Percentiles rank a stretch among this genome's conserved stretches.
phyloP scores from a whole-genome alignment of 176 grass and related monocot species.

The Miscanthus lutarioriparius region DNA sequence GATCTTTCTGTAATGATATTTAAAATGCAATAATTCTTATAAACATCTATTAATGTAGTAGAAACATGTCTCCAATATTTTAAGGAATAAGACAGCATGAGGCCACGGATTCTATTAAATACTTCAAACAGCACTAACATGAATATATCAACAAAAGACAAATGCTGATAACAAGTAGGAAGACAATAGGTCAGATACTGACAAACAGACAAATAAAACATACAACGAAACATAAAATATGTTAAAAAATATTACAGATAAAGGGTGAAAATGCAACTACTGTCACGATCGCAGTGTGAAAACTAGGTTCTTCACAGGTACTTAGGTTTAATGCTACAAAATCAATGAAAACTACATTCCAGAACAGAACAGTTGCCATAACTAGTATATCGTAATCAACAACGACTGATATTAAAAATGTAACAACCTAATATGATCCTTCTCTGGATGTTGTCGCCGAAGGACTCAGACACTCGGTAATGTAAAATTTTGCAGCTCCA shows the following conservation, averaged over 20 bases:
- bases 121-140: background rate
- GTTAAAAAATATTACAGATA: background rate
- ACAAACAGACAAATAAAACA: background rate
- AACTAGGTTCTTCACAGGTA: background rate
- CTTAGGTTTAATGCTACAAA: background rate
- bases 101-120: background rate
- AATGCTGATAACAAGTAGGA: background rate
- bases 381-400: background rate
- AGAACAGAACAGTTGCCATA: background rate
- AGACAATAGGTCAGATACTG: conserved; percentile 1
- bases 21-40: background rate
- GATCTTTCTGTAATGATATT: conserved; percentile 59
- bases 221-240: background rate
- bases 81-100: background rate
- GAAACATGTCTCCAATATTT: background rate
- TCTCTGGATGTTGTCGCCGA: background rate
- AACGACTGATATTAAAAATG: background rate
- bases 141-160: background rate
- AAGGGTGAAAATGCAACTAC: background rate
- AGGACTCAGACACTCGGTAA: background rate
- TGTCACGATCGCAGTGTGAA: background rate
- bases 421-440: background rate
- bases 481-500: background rate
- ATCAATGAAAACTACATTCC: background rate
- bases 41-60: background rate